phyloP scores from a whole-genome alignment of 495 filamentous ascomycete genomes.

The Tuber indicum region DNA sequence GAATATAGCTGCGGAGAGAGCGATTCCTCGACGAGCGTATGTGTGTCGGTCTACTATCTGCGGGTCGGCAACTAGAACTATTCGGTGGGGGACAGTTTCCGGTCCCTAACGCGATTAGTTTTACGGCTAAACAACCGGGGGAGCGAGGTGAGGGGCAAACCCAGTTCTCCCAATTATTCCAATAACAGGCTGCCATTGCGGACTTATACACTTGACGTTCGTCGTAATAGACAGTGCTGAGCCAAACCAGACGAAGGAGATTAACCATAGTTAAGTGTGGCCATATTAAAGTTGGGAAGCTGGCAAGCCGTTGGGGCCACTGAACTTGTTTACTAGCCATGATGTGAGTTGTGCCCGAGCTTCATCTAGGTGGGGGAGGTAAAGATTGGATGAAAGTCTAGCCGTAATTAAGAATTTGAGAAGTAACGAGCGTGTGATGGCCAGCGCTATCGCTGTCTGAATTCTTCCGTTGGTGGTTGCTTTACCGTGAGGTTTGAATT shows the following conservation, averaged over 20 bases:
- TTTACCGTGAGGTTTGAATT: neutral
- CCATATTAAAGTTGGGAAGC: neutral
- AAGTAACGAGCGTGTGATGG: neutral
- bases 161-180: slow-evolving; percentile 21
- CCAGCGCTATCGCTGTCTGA: neutral
- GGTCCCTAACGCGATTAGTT: slow-evolving; percentile 48
- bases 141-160: neutral
- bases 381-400: neutral
- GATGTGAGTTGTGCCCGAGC: neutral
- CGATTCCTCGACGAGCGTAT: slow-evolving; percentile 88
- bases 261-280: slow-evolving; percentile 1
- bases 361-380: neutral
- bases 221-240: slow-evolving; percentile 7
- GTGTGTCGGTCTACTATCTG: slow-evolving; percentile 93
- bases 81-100: slow-evolving; percentile 68
- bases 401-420: neutral
- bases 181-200: slow-evolving; percentile 10
- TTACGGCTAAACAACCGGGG: neutral
- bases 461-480: neutral
- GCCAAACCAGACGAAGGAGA: slow-evolving; percentile 17
- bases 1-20: slow-evolving; percentile 65
- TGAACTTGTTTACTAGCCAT: slow-evolving; percentile 2
- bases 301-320: neutral
- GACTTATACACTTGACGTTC: slow-evolving; percentile 18
- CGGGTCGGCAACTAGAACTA: slow-evolving; percentile 86